Evolutionary conservation across 2,329 filamentous ascomycete genomes (phyloP).

Genomic region (Pezicula rhizophila): DNA sequence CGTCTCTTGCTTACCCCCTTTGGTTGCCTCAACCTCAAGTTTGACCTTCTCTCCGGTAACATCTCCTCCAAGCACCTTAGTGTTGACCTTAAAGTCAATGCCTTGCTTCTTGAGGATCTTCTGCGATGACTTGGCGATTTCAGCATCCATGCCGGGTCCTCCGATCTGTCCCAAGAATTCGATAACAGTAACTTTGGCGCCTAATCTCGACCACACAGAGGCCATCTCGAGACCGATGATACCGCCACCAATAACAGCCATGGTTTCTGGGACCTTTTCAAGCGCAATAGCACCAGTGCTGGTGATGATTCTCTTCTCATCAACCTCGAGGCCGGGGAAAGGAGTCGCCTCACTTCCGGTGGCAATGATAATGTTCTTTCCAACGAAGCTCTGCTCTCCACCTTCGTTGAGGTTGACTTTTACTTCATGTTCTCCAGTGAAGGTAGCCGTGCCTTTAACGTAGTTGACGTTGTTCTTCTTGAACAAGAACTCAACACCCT

Average conservation of each 20-base stretch:
- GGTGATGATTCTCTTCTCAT: conserved; percentile 95
- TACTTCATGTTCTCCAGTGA: conserved; percentile 84
- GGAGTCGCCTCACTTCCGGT: conserved; percentile 93
- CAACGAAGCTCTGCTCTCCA: conserved; percentile 78
- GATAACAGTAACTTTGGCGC: conserved; percentile 91
- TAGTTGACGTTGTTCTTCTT: conserved; percentile 99
- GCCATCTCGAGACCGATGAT: conserved; percentile 99
- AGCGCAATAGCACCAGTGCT: conserved; percentile 92
- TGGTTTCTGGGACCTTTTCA: conserved; percentile 86
- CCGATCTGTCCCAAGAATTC: conserved; percentile 96
- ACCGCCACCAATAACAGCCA: conserved; percentile 95
- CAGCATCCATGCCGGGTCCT: conserved; percentile 92
- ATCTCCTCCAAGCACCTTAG: conserved; percentile 87
- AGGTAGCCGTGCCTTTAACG: conserved; percentile 85
- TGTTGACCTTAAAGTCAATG: conserved; percentile 96
- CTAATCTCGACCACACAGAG: conserved; percentile 93
- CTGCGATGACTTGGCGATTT: conserved; percentile 85
- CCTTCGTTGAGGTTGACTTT: conserved; percentile 87
- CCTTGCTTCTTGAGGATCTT: conserved; percentile 96
- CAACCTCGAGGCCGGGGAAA: conserved; percentile 91
- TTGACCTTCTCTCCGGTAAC: conserved; percentile 70
- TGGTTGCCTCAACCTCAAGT: conserved; percentile 83
- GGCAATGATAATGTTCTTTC: conserved; percentile 97
- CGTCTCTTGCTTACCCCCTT: conserved; percentile 91
- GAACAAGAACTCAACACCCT: conserved; percentile 95